phyloP scores from a whole-genome alignment of 1,284 basidiomycete species.

The Hymenochaete sp. region DNA sequence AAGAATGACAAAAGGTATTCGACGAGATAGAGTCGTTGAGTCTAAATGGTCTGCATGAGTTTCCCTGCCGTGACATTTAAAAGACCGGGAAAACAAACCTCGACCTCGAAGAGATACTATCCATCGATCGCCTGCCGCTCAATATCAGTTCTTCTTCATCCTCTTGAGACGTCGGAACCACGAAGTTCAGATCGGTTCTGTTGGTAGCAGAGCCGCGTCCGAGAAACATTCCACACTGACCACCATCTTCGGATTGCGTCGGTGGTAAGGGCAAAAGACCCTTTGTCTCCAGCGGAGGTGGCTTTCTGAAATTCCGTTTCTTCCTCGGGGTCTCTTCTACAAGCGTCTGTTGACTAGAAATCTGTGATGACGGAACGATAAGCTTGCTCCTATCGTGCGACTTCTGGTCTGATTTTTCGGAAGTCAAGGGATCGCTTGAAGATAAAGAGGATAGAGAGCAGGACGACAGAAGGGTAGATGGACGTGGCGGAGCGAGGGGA shows the following conservation, averaged over 20 bases:
- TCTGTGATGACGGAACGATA: too few species aligned
- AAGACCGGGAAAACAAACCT: background rate
- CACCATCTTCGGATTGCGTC: background rate
- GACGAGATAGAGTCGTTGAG: background rate
- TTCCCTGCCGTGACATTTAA: background rate
- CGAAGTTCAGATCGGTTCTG: background rate
- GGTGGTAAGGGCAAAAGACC: background rate
- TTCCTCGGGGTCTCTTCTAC: too few species aligned
- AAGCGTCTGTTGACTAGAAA: too few species aligned
- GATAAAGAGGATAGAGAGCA: background rate
- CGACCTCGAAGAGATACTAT: too few species aligned
- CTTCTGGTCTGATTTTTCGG: too few species aligned
- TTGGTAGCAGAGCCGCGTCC: background rate
- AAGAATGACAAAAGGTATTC: background rate
- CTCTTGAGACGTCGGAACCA: conserved; percentile 16
- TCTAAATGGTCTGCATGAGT: background rate
- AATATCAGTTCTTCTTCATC: conserved; percentile 15
- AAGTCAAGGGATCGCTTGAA: too few species aligned
- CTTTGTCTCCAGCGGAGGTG: background rate
- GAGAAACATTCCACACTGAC: background rate
- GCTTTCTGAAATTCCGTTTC: background rate
- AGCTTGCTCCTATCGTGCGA: too few species aligned
- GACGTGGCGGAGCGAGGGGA: background rate
- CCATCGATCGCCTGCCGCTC: too few species aligned
- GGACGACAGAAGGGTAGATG: conserved; percentile 3